Conservation (phyloP, 805 yeast species). For the Lipomyces spencermartinsiae region DNA sequence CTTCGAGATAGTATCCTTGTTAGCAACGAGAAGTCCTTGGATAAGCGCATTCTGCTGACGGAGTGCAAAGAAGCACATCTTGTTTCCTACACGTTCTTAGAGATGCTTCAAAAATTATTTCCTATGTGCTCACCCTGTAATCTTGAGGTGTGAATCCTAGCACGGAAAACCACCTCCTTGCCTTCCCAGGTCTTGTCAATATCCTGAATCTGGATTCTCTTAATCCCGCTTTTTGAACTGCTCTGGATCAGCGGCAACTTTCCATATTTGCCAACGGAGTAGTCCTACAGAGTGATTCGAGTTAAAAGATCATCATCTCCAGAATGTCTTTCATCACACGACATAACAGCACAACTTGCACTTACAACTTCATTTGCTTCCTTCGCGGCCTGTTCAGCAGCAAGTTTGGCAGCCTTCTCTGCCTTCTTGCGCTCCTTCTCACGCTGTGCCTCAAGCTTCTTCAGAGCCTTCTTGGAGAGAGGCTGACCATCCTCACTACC, state of each 20-base stretch:
- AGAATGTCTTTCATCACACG: not conserved
- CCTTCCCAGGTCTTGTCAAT: slow-evolving; percentile 68
- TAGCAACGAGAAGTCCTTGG: slow-evolving; percentile 83
- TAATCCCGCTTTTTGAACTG: slow-evolving; percentile 64
- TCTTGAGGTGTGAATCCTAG: slow-evolving; percentile 91
- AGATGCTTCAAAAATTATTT: not conserved
- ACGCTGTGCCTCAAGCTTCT: slow-evolving; percentile 89
- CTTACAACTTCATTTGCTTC: slow-evolving; percentile 65
- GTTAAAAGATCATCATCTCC: not conserved
- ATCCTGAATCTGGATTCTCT: slow-evolving; percentile 63
- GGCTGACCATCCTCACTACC: slow-evolving; percentile 82
- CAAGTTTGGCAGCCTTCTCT: slow-evolving; percentile 87
- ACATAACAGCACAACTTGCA: not conserved
- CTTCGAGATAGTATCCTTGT: slow-evolving; percentile 78
- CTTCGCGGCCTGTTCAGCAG: slow-evolving; percentile 83
- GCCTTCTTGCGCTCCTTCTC: slow-evolving; percentile 94
- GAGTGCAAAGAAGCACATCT: slow-evolving; percentile 85
- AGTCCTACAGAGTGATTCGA: slow-evolving; percentile 53
- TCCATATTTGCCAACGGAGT: slow-evolving; percentile 88
- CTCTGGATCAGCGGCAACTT: slow-evolving; percentile 87
- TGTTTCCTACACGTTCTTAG: slow-evolving; percentile 59
- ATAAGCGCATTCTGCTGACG: slow-evolving; percentile 86
- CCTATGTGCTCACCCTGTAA: slow-evolving; percentile 62
- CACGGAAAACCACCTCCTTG: slow-evolving; percentile 82
- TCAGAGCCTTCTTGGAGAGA: slow-evolving; percentile 89